A percentile compares a stretch with the other conserved stretches of the same genome.
phyloP scores from a whole-genome alignment of 805 yeast genomes.

The Ogataea wickerhamii region DNA sequence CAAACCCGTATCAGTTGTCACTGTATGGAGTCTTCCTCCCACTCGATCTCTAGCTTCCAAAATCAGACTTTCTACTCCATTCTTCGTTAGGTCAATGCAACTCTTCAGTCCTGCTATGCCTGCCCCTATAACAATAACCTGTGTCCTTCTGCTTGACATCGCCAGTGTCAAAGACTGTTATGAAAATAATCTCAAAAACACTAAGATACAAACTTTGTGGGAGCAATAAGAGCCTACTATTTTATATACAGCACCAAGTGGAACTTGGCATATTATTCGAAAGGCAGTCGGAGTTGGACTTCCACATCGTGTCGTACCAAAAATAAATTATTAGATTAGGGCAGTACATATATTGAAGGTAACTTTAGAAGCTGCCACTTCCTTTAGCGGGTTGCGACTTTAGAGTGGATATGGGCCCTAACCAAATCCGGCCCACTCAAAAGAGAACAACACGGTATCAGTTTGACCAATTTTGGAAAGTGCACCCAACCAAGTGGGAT shows the following conservation, averaged over 20 bases:
- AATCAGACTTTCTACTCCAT: slow-evolving; percentile 38
- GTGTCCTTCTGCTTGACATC: slow-evolving; percentile 6
- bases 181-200: no score
- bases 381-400: no score
- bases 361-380: no score
- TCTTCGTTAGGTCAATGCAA: slow-evolving; percentile 36
- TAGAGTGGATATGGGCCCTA: no score
- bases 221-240: no score
- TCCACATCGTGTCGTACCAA: background rate
- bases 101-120: slow-evolving; percentile 55
- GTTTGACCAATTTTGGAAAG: slow-evolving; percentile 14
- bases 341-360: no score
- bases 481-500: background rate
- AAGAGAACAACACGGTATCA: slow-evolving; percentile 51
- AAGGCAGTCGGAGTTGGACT: background rate
- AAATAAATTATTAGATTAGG: background rate
- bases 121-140: slow-evolving; percentile 49
- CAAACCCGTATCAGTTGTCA: slow-evolving; percentile 25
- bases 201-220: no score
- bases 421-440: slow-evolving; percentile 98
- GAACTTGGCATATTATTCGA: no score
- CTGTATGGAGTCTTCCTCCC: slow-evolving; percentile 66
- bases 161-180: no score
- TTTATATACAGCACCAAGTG: no score
- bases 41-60: slow-evolving; percentile 52